Evolutionary conservation across 441 rosid species (phyloP).

Genomic region (Monsonia emarginata): DNA sequence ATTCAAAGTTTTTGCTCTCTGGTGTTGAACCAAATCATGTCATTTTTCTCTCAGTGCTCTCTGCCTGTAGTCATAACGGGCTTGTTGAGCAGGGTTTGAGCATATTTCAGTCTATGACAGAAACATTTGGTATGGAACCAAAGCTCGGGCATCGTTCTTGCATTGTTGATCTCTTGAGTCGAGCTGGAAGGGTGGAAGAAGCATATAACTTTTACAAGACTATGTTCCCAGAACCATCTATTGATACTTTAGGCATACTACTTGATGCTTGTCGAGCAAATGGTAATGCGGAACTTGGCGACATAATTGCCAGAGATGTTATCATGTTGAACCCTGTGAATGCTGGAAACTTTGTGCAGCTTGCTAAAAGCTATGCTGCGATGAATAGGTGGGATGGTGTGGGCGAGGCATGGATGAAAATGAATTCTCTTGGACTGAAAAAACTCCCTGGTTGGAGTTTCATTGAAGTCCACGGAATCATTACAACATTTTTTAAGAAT

Average conservation of each 20-base stretch:
- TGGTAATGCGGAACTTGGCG: constrained; percentile 27
- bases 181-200: constrained; percentile 44
- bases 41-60: constrained; percentile 41
- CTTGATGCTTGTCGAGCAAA: constrained; percentile 42
- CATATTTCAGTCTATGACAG: constrained; percentile 36
- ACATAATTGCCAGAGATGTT: constrained; percentile 29
- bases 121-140: constrained; percentile 36
- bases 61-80: constrained; percentile 52
- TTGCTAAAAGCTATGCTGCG: constrained; percentile 7
- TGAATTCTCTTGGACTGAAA: constrained; percentile 16
- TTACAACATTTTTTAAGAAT: background rate
- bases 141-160: constrained; percentile 48
- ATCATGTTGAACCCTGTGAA: constrained; percentile 15
- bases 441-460: constrained; percentile 1
- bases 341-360: background rate
- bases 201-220: constrained; percentile 44
- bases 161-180: constrained; percentile 49
- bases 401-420: background rate
- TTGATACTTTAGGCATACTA: constrained; percentile 41
- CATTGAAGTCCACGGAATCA: background rate
- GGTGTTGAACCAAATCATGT: constrained; percentile 43
- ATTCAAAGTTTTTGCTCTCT: constrained; percentile 33
- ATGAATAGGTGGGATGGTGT: constrained; percentile 43
- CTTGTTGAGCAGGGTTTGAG: constrained; percentile 39
- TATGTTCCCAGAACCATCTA: constrained; percentile 27